Conservation (phyloP, 257 asterid species). For the Gentiana straminea region DNA sequence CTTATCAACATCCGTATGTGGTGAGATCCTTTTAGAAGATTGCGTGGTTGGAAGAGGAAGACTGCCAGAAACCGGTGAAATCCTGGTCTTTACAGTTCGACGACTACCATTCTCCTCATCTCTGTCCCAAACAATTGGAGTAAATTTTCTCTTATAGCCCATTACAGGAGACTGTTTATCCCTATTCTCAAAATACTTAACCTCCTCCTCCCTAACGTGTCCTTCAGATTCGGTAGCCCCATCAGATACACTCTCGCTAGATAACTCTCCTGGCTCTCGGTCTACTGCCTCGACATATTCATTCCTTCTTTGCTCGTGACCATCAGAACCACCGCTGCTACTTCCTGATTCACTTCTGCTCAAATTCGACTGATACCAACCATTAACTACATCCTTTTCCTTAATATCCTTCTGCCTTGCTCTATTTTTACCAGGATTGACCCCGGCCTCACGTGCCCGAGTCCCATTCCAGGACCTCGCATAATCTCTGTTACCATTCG, state of each 20-base stretch:
- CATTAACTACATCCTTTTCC: constrained; percentile 41
- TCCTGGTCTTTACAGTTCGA: constrained; percentile 19
- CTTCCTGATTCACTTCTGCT: constrained; percentile 45
- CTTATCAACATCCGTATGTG: too few species aligned
- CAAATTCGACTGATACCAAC: constrained; percentile 18
- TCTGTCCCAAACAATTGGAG: constrained; percentile 87
- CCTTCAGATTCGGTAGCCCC: constrained; percentile 39
- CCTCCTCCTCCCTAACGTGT: constrained; percentile 21
- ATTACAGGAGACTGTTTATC: constrained; percentile 16
- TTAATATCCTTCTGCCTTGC: constrained; percentile 45
- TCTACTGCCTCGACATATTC: constrained; percentile 17
- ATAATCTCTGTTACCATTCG: too few species aligned
- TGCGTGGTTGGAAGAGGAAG: constrained; percentile 5
- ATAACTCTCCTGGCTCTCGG: constrained; percentile 86
- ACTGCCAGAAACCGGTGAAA: constrained; percentile 13
- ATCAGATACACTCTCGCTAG: constrained; percentile 73
- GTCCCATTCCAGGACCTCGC: too few species aligned
- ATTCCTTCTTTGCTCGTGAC: constrained; percentile 22
- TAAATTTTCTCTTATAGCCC: constrained; percentile 56
- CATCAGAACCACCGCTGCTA: constrained; percentile 18
- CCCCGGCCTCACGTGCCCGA: too few species aligned
- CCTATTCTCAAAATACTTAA: constrained; percentile 31
- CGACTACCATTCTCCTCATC: constrained; percentile 40
- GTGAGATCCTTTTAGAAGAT: too few species aligned
- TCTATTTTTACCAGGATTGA: constrained; percentile 8